Evolutionary conservation across 2,329 filamentous ascomycete genomes (phyloP), one percentile per base, ranked within the genome.

Genomic region (Diaporthe citri): DNA sequence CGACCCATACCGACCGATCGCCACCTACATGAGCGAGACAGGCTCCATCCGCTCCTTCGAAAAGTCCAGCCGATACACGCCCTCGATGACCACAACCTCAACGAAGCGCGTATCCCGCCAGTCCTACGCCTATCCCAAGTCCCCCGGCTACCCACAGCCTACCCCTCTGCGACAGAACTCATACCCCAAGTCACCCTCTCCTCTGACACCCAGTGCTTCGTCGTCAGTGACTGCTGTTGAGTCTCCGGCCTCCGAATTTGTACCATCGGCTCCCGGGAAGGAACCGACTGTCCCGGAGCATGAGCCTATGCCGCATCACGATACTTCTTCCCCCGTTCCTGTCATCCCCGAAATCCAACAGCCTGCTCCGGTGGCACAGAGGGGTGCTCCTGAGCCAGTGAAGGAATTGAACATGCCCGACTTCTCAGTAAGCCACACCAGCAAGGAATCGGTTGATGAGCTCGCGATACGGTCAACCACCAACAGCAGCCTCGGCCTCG

Each of bases 1-100:
- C 79, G 96, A 98, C 83, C 96, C 95, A 48, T 98, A 98, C 84
- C 91, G 95, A 69, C 88, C 88, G 1, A 87, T 92, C 34, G 83
- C 85, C 34, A 83, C 87, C 46, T 93, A 94, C 80, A 83, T 83
- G 69, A 90, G 88, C 78, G 91, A 93, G 74, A 85, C 84, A 70
- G 87, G 84, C 22, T 93, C 91, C 15, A 81, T 92, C 76, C 86
- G 88, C 69, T 92, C 91, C 9, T 85, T 87, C 78, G 84, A 81
- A 80, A 80, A 77, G 80, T 84, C 80, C 41, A 80, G 80, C 41
- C 81, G 83, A 75, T 85, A 87, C 51, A 72, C 75, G 22, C 75
- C 75, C 28, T 76, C 75, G 17, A 48, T 62, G 52, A 70, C 60
- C 13, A 76, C 66, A 31, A 62, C 72, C 60, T 75, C 75, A 17